Evolutionary conservation across 2,329 filamentous ascomycete genomes (phyloP), one percentile per base, ranked within the genome.

Genomic region (Calonectria leucothoes): DNA sequence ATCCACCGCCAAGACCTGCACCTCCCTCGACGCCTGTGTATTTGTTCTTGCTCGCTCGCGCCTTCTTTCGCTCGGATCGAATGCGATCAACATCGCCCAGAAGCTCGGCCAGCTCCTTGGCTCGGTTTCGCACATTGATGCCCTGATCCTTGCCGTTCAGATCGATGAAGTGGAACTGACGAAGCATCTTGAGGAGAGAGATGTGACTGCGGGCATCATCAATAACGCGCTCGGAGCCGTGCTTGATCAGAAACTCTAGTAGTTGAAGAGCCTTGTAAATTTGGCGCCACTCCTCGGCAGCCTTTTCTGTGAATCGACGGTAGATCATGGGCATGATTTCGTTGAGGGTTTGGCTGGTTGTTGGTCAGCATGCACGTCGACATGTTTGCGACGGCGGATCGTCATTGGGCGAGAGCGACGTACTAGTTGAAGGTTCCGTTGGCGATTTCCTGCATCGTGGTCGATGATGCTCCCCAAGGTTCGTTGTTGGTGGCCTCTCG

Each of bases 311-410:
- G 85, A 99, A 99, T 77, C 97, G 94, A 82, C 97, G 97, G 88
- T 99, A 99, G 83, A 99, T 98, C 95, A 99, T 97, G 78, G 97
- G 97, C 97, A 99, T 99, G 83, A 99, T 98, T 86, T 99, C 97
- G 85, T 98, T 98, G 71, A 99, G 92, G 66, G 96, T 92, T 92
- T 98, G 95, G 84, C 96, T 98, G 82, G 71, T 51, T 23, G 57
- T 66, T 49, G 20, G 80, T 82, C 68, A 82, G 72, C 61, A 69
- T 63, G 49, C 68, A 61, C 25, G 52, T 11, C 14, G 74, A 37
- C 25, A 37, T 15, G 61, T 25, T 68, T 39, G 48, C 33, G 57
- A 49, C 23, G 49, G 35, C 12, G 35, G 87, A 29, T 45, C 25
- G 20, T 4, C 23, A 59, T 27, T 1, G 35, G 12, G 35, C 14